Conservation (phyloP, 1,284 basidiomycete species). For the Marasmius fiardii region DNA sequence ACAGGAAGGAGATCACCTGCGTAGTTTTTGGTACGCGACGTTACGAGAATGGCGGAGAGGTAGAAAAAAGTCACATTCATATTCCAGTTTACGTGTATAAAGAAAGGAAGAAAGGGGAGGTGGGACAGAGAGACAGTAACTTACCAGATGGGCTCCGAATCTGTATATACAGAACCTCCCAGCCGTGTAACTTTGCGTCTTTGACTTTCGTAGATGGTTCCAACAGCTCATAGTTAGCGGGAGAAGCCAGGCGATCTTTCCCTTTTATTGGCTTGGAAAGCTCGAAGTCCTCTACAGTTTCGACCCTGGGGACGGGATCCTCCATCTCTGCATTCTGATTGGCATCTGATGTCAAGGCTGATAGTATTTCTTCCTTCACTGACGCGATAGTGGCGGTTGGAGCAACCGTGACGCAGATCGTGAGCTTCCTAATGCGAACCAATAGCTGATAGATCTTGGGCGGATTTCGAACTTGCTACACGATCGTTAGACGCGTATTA, state of each 20-base stretch:
- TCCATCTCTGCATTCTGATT: conserved; percentile 28
- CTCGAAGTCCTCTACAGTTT: conserved; percentile 56
- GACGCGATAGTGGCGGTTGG: conserved; percentile 50
- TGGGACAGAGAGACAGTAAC: conserved; percentile 18
- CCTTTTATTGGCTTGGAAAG: conserved; percentile 52
- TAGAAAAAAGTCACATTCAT: conserved; percentile 8
- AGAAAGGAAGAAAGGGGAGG: not conserved
- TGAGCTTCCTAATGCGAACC: conserved; percentile 68
- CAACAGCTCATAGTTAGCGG: conserved; percentile 50
- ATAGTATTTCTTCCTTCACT: conserved; percentile 60
- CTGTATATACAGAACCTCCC: conserved; percentile 64
- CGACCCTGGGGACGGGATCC: conserved; percentile 38
- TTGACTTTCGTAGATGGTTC: conserved; percentile 43
- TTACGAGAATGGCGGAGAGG: not conserved
- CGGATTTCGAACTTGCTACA: conserved; percentile 21
- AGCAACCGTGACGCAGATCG: conserved; percentile 54
- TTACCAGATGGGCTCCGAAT: conserved; percentile 60
- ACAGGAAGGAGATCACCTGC: conserved; percentile 29
- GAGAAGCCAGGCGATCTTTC: conserved; percentile 38
- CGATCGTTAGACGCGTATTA: not conserved
- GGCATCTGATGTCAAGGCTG: conserved; percentile 53
- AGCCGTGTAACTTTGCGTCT: conserved; percentile 47
- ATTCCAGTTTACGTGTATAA: not conserved
- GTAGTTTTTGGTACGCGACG: not conserved
- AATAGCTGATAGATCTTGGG: conserved; percentile 63